phyloP scores from a whole-genome alignment of 805 yeast species.

The Jamesozyma spencerorum region DNA sequence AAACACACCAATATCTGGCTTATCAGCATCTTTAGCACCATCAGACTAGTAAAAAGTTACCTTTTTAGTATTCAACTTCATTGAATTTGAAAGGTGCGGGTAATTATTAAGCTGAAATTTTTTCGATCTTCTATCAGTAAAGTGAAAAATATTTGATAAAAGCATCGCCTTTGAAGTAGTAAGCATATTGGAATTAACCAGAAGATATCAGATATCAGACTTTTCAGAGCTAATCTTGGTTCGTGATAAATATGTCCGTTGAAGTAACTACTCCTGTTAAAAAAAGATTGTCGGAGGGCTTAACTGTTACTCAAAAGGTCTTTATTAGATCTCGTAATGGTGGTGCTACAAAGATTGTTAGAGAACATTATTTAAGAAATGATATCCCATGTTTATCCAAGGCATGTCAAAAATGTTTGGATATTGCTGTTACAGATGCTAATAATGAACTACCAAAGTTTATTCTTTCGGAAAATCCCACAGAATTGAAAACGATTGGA shows the following conservation, averaged over 20 bases:
- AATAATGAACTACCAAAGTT: constrained; percentile 58
- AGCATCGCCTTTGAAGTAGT: too few species aligned
- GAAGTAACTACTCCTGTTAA: constrained; percentile 20
- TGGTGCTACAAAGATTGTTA: constrained; percentile 73
- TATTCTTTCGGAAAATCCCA: constrained; percentile 56
- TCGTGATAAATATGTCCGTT: constrained; percentile 8
- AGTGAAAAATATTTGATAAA: too few species aligned
- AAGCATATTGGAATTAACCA: too few species aligned
- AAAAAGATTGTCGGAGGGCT: constrained; percentile 41
- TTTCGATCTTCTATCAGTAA: too few species aligned
- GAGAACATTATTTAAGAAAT: constrained; percentile 86
- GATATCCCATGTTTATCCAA: constrained; percentile 88
- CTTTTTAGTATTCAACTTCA: too few species aligned
- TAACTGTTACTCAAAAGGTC: constrained; percentile 75
- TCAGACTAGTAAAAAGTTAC: too few species aligned
- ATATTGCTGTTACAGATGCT: constrained; percentile 47
- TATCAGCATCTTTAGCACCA: too few species aligned
- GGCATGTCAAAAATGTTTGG: constrained; percentile 54
- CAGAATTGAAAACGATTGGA: constrained; percentile 39
- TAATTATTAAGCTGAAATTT: too few species aligned
- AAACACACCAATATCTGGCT: too few species aligned
- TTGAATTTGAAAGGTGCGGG: too few species aligned
- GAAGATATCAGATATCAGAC: too few species aligned
- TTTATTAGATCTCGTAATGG: constrained; percentile 88
- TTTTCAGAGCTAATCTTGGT: too few species aligned